A percentile compares a stretch with the other conserved stretches of the same genome.
These are phyloP conservation scores for Plantago coronopus DNA, from an alignment of 305 asterid genomes.

Conservation along the genomic window DNA sequence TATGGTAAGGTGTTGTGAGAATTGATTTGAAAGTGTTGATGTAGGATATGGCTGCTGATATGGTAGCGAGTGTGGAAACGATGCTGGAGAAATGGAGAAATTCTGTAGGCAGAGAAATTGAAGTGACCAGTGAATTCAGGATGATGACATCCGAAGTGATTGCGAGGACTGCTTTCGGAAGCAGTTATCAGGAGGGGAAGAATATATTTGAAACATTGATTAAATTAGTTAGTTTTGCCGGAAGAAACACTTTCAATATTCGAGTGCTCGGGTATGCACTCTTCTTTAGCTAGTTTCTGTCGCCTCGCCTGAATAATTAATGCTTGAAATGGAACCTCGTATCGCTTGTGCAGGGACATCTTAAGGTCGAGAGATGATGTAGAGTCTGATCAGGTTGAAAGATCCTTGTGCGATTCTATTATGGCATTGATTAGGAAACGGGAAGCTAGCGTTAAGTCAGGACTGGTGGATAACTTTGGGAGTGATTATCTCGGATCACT, in stretches of 20 bases:
- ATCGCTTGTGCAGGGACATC: conserved; percentile 24
- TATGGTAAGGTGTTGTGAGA: no score
- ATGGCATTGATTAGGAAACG: conserved; percentile 33
- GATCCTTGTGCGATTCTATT: conserved; percentile 30
- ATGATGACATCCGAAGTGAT: conserved; percentile 57
- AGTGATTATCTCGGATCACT: conserved; percentile 41
- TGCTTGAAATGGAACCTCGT: no score
- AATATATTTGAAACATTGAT: conserved; percentile 58
- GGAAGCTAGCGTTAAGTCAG: conserved; percentile 26
- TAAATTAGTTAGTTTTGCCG: conserved; percentile 36
- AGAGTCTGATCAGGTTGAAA: conserved; percentile 37
- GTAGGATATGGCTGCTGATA: conserved; percentile 54
- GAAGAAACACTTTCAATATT: conserved; percentile 39
- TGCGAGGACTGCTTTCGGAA: conserved; percentile 81
- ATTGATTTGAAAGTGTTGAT: neutral
- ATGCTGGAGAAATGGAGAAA: conserved; percentile 63
- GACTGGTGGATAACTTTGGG: conserved; percentile 23
- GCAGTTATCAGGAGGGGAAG: conserved; percentile 68
- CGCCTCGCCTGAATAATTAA: conserved; percentile 13
- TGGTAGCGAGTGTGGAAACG: conserved; percentile 50
- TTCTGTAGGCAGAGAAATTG: conserved; percentile 45
- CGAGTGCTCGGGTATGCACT: conserved; percentile 14
- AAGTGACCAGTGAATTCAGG: conserved; percentile 58
- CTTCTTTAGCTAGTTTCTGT: conserved; percentile 49
- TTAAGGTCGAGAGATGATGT: conserved; percentile 27